Evolutionary conservation across 2,329 filamentous ascomycete genomes (phyloP), one percentile per base, ranked within the genome.

Genomic region (Ophiognomonia clavigignenti-juglandacearum): DNA sequence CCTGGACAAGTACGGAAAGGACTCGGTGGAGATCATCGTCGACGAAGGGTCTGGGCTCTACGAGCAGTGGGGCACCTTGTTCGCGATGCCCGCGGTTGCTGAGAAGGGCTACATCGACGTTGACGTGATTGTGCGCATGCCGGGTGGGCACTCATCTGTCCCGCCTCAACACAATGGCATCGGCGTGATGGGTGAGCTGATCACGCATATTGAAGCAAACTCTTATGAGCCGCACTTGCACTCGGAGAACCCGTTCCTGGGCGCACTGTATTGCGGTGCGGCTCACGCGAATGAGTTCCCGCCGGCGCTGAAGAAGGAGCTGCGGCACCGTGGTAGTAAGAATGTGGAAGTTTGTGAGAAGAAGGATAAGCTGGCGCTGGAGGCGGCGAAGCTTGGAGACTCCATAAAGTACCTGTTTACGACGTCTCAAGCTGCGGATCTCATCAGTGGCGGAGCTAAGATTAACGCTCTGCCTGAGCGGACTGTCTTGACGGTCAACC

Each of bases 391-490:
- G 55, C 61, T 65, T 60, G 43, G 46, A 3, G 46, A 49, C 0
- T 45, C 36, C 10, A 61, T 64, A 45, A 70, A 71, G 38, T 85
- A 77, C 57, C 68, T 78, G 20, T 73, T 86, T 51, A 79, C 80
- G 38, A 85, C 81, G 0, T 82, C 80, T 0, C 71, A 78, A 26
- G 77, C 83, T 0, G 74, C 82, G 1, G 81, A 85, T 57, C 62
- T 82, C 11, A 80, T 87, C 54, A 57, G 60, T 6, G 83, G 83
- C 2, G 83, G 83, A 1, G 70, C 78, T 39, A 87, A 87, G 65
- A 74, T 77, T 59, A 87, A 87, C 53, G 82, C 83, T 0, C 73
- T 87, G 40, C 84, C 84, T 0, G 83, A 86, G 57, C 69, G 72
- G 10, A 77, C 75, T 0, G 67, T 67, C 0, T 66, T 78, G 0